Conservation (phyloP, 2,329 filamentous ascomycete genomes). For the Gnomoniopsis smithogilvyi region DNA sequence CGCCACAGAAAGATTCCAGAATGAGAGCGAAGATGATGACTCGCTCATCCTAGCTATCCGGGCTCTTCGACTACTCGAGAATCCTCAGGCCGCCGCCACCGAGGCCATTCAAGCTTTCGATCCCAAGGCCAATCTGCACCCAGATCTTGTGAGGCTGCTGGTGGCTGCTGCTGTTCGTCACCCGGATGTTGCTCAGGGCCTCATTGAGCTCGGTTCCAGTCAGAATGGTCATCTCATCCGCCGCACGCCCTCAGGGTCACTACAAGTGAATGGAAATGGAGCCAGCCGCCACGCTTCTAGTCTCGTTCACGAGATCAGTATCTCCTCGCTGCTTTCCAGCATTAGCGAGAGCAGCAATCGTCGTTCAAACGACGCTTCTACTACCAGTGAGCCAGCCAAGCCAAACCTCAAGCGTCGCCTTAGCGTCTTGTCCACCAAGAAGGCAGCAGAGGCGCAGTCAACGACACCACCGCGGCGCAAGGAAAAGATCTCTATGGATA, state of each 20-base stretch:
- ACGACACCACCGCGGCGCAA: constrained; percentile 7
- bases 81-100: constrained; percentile 8
- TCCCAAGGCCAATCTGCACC: constrained; percentile 5
- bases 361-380: not conserved
- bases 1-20: not conserved
- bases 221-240: not conserved
- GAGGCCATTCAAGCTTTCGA: constrained; percentile 13
- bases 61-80: constrained; percentile 9
- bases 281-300: constrained; percentile 2
- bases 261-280: not conserved
- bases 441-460: not conserved
- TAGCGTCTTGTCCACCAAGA: constrained; percentile 8
- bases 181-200: constrained; percentile 8
- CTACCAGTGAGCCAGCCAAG: not conserved
- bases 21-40: constrained; percentile 8
- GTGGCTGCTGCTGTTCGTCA: constrained; percentile 9
- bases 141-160: constrained; percentile 9
- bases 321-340: constrained; percentile 8
- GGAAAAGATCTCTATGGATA: constrained; percentile 11
- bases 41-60: constrained; percentile 8
- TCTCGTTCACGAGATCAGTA: constrained; percentile 8
- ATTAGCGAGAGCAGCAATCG: constrained; percentile 8
- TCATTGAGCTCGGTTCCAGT: constrained; percentile 3
- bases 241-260: not conserved
- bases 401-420: constrained; percentile 9